Conservation (phyloP, 495 filamentous ascomycete genomes). For the Astrothelium subdiscretum region DNA sequence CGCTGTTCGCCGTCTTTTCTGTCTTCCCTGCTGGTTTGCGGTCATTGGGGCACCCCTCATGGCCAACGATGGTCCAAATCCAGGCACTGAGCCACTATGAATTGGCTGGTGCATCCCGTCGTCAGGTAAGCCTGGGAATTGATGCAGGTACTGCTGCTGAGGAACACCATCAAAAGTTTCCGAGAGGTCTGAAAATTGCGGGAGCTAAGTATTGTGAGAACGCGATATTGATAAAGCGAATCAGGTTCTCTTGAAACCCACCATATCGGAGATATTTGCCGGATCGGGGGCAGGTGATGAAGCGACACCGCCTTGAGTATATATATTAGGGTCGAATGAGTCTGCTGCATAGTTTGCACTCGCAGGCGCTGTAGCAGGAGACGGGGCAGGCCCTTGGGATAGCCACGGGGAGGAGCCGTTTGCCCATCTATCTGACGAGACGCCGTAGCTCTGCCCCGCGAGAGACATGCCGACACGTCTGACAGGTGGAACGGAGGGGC, state of each 20-base stretch:
- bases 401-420: not conserved
- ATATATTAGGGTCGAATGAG: not conserved
- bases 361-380: not conserved
- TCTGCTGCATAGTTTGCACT: not conserved
- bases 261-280: not conserved
- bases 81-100: too few relatives aligned
- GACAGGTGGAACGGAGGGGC: not conserved
- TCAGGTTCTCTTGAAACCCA: not conserved
- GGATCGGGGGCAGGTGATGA: not conserved
- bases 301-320: too few relatives aligned
- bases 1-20: not conserved
- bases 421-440: not conserved
- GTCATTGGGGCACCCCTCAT: too few relatives aligned
- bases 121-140: not conserved
- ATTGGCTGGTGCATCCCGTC: too few relatives aligned
- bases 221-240: not conserved
- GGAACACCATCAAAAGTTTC: not conserved
- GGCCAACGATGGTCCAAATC: too few relatives aligned
- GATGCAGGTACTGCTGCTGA: not conserved
- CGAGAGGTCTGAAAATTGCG: not conserved
- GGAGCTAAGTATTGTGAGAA: not conserved
- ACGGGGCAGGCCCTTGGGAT: not conserved
- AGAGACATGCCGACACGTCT: not conserved
- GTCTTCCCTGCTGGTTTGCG: not conserved
- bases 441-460: not conserved